phyloP scores from a whole-genome alignment of 352 stramenopile genomes.

The Aphanomyces euteiches region DNA sequence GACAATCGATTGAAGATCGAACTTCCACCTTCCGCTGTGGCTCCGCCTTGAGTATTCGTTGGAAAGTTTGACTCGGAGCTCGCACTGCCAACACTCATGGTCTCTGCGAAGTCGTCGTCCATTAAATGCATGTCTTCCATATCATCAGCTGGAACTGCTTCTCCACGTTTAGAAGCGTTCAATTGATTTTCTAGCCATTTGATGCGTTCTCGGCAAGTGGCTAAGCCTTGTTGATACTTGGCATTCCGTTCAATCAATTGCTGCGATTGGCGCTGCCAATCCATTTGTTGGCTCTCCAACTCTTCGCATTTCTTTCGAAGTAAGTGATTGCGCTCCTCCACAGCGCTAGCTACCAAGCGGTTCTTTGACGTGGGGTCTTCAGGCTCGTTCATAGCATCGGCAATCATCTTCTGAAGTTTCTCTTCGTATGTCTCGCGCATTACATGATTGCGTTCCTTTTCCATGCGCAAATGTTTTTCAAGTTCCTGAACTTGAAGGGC shows the following conservation, averaged over 20 bases:
- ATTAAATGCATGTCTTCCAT: constrained; percentile 35
- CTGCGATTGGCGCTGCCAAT: constrained; percentile 51
- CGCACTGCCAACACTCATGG: constrained; percentile 53
- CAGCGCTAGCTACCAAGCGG: constrained; percentile 66
- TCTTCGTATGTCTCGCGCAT: constrained; percentile 78
- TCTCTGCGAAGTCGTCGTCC: constrained; percentile 39
- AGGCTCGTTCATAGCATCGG: constrained; percentile 30
- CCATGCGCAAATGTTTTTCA: constrained; percentile 52
- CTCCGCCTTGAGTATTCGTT: constrained; percentile 15
- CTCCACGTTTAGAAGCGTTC: constrained; percentile 25
- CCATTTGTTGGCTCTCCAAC: constrained; percentile 44
- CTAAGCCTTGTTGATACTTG: constrained; percentile 50
- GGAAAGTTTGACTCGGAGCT: constrained; percentile 48
- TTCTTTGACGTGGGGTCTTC: constrained; percentile 30
- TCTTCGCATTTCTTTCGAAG: constrained; percentile 76
- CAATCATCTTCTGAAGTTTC: constrained; percentile 67
- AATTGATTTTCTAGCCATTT: constrained; percentile 63
- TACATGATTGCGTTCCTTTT: constrained; percentile 63
- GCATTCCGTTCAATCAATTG: constrained; percentile 45
- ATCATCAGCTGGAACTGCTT: constrained; percentile 31
- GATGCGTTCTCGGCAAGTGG: constrained; percentile 54
- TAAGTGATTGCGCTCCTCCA: constrained; percentile 67
- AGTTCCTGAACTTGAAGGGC: constrained; percentile 71
- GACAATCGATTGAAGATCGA: constrained; percentile 84
- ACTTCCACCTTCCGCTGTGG: constrained; percentile 31